Evolutionary conservation across 2,329 filamentous ascomycete genomes (phyloP).

Genomic region (Dactylonectria estremocensis): DNA sequence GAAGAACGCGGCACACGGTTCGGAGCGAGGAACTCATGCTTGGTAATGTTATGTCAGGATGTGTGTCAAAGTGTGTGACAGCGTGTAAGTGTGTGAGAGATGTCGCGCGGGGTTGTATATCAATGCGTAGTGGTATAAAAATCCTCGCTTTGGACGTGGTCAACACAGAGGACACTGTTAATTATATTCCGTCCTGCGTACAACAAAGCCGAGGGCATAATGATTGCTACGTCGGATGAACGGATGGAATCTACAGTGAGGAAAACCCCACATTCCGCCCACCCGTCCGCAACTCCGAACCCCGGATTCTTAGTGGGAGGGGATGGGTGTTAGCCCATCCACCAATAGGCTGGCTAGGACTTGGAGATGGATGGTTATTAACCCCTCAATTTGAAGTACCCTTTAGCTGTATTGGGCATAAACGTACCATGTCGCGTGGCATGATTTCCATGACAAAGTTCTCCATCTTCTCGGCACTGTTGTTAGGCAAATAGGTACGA

Average conservation of each 20-base stretch:
- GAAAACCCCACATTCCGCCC: conserved; percentile 10
- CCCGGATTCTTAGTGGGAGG: no score
- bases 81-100: not conserved
- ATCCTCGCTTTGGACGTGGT: not conserved
- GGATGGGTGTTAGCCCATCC: no score
- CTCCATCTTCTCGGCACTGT: no score
- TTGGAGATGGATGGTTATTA: no score
- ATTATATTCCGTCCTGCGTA: not conserved
- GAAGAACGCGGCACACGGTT: conserved; percentile 38
- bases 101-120: no score
- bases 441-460: no score
- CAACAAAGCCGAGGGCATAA: conserved; percentile 14
- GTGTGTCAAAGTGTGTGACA: not conserved
- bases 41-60: not conserved
- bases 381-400: no score
- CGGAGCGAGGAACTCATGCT: conserved; percentile 44
- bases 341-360: no score
- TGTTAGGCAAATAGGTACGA: no score
- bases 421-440: no score
- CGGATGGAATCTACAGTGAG: not conserved
- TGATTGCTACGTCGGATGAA: conserved; percentile 19
- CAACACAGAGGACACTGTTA: not conserved
- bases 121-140: no score
- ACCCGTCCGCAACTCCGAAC: conserved; percentile 4
- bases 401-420: no score